These are phyloP conservation scores for Tylopilus subfusipes DNA, from an alignment of 768 basidiomycete genomes.

Conservation along the genomic window DNA sequence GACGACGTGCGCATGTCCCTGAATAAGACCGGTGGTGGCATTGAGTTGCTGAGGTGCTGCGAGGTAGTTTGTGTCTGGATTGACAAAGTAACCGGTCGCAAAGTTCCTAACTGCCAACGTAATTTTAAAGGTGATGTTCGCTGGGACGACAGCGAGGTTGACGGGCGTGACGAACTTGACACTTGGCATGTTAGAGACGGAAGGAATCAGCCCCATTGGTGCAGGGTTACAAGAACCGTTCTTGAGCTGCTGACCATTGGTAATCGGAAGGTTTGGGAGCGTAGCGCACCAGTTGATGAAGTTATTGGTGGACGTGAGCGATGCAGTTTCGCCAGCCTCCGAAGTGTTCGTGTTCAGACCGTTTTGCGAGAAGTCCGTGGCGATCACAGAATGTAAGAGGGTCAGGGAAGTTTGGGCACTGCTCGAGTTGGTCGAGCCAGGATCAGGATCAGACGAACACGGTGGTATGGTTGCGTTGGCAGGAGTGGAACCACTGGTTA, in stretches of 20 bases:
- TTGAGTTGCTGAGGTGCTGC: slow-evolving; percentile 53
- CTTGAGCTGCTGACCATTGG: slow-evolving; percentile 54
- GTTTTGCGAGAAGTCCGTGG: slow-evolving; percentile 50
- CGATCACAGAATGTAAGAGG: slow-evolving; percentile 49
- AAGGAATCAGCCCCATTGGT: slow-evolving; percentile 57
- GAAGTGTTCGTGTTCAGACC: slow-evolving; percentile 37
- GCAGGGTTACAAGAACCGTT: slow-evolving; percentile 58
- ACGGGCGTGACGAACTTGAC: slow-evolving; percentile 48
- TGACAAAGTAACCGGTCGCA: slow-evolving; percentile 56
- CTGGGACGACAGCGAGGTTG: slow-evolving; percentile 41
- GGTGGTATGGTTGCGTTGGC: too few species aligned
- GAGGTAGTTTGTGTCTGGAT: slow-evolving; percentile 50
- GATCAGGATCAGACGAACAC: background rate
- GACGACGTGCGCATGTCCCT: slow-evolving; percentile 64
- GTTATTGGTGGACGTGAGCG: slow-evolving; percentile 65
- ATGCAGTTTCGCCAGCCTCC: slow-evolving; percentile 48
- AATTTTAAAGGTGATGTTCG: slow-evolving; percentile 52
- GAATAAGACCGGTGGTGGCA: slow-evolving; percentile 42
- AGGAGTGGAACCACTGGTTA: slow-evolving; percentile 20
- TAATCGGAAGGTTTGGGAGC: slow-evolving; percentile 46
- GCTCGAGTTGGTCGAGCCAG: slow-evolving; percentile 18
- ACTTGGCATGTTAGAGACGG: slow-evolving; percentile 48
- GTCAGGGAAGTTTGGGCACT: slow-evolving; percentile 30
- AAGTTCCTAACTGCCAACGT: slow-evolving; percentile 43
- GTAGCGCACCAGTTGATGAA: slow-evolving; percentile 68